Percentiles rank a stretch among this genome's conserved stretches.
These are phyloP conservation scores for Emmonsiellopsis sp. DNA, from an alignment of 2,329 filamentous ascomycete species.

Conservation along the genomic window DNA sequence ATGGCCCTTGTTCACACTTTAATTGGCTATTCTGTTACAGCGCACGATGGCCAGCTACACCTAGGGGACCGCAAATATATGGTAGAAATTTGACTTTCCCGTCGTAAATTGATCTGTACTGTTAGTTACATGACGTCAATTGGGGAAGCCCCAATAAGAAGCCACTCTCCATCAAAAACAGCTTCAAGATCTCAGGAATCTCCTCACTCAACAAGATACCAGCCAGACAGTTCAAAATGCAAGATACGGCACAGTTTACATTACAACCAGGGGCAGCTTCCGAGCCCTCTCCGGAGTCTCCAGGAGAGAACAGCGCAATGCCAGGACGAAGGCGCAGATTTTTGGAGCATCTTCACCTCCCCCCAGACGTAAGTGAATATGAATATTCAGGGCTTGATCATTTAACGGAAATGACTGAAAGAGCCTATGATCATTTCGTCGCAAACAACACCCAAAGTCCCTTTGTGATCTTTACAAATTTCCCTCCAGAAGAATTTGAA, in stretches of 20 bases:
- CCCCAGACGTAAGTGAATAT: slow-evolving; percentile 1
- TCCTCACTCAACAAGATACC: neutral
- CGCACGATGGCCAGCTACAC: too few species aligned
- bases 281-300: neutral
- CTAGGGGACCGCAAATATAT: too few species aligned
- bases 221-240: neutral
- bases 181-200: too few species aligned
- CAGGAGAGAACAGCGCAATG: neutral
- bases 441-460: neutral
- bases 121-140: too few species aligned
- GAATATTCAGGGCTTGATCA: slow-evolving; percentile 1
- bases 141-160: too few species aligned
- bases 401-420: neutral
- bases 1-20: too few species aligned
- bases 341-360: neutral
- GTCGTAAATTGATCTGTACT: too few species aligned
- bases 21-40: too few species aligned
- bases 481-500: slow-evolving; percentile 2
- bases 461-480: slow-evolving; percentile 2
- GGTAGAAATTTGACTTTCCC: too few species aligned
- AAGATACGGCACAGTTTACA: neutral
- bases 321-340: neutral
- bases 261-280: neutral
- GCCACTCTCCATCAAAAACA: too few species aligned
- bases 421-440: neutral